These are phyloP conservation scores for Mucor racemosus DNA, from an alignment of 371 early-diverging fungal species.

Conservation along the genomic window DNA sequence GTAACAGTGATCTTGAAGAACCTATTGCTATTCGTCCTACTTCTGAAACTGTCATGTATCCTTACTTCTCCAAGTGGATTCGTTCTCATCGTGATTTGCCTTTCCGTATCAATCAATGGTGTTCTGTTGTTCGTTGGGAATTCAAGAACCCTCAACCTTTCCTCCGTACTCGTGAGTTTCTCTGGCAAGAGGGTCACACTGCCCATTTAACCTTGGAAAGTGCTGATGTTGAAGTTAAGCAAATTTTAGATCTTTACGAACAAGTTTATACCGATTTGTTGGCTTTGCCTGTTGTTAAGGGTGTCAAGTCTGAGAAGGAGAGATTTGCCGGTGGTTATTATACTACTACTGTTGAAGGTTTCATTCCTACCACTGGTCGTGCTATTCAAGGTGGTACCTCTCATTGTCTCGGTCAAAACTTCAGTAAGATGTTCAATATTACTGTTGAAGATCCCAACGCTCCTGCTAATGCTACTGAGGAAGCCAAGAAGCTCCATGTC, in stretches of 20 bases:
- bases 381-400: constrained; percentile 99
- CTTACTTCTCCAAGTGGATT: constrained; percentile 99
- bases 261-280: constrained; percentile 97
- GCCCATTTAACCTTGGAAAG: constrained; percentile 93
- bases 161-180: constrained; percentile 99
- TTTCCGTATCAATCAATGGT: constrained; percentile 99
- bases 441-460: constrained; percentile 53
- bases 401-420: constrained; percentile 99
- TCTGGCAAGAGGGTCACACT: constrained; percentile 99
- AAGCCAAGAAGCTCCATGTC: constrained; percentile 71
- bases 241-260: constrained; percentile 96
- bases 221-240: constrained; percentile 91
- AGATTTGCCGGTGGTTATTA: constrained; percentile 99
- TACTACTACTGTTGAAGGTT: constrained; percentile 99
- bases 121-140: constrained; percentile 99
- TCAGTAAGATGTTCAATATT: constrained; percentile 96
- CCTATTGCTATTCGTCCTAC: constrained; percentile 99
- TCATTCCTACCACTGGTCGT: constrained; percentile 97
- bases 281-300: constrained; percentile 99
- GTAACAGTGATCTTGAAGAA: constrained; percentile 91
- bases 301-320: constrained; percentile 99
- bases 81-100: constrained; percentile 99
- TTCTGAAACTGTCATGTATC: constrained; percentile 99
- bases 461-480: constrained; percentile 43
- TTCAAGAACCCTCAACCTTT: constrained; percentile 99